These are phyloP conservation scores for Cytospora mali DNA, from an alignment of 2,329 filamentous ascomycete species.

Conservation along the genomic window DNA sequence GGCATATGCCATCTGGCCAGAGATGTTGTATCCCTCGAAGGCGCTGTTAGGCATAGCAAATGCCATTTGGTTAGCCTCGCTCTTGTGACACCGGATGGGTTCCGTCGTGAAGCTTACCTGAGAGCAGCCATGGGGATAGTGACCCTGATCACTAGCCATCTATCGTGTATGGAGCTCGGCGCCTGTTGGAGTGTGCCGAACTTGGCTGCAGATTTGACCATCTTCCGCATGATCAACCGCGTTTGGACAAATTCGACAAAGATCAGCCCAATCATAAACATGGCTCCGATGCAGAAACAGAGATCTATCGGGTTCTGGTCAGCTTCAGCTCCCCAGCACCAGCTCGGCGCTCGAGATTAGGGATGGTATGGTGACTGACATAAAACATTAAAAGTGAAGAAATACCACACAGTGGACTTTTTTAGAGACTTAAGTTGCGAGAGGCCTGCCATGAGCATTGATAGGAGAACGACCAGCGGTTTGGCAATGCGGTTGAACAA, in stretches of 20 bases:
- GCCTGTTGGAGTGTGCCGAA: slow-evolving; percentile 24
- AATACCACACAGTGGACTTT: slow-evolving; percentile 11
- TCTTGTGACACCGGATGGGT: neutral
- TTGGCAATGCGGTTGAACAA: slow-evolving; percentile 20
- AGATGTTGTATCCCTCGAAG: slow-evolving; percentile 26
- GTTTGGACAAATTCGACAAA: slow-evolving; percentile 26
- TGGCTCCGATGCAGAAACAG: slow-evolving; percentile 2
- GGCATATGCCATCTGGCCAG: slow-evolving; percentile 1
- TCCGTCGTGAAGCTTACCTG: slow-evolving; percentile 4
- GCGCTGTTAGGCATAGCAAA: neutral
- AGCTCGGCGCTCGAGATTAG: too few relatives aligned
- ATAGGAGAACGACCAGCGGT: slow-evolving; percentile 6
- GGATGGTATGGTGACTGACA: slow-evolving; percentile 11
- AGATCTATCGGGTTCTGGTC: neutral
- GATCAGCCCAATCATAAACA: slow-evolving; percentile 22
- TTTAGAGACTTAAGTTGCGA: slow-evolving; percentile 11
- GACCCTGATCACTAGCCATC: slow-evolving; percentile 25
- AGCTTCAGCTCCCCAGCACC: neutral
- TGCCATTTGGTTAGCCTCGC: neutral
- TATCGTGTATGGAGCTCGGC: slow-evolving; percentile 24
- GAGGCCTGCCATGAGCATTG: slow-evolving; percentile 7
- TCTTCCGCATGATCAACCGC: slow-evolving; percentile 18
- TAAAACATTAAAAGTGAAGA: slow-evolving; percentile 16
- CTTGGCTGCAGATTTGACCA: slow-evolving; percentile 10
- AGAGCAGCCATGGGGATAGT: slow-evolving; percentile 11